A percentile compares a stretch with the other conserved stretches of the same genome.
These are phyloP conservation scores for Backusella tuberculispora DNA, from an alignment of 192 early-diverging fungal species.

Conservation along the genomic window DNA sequence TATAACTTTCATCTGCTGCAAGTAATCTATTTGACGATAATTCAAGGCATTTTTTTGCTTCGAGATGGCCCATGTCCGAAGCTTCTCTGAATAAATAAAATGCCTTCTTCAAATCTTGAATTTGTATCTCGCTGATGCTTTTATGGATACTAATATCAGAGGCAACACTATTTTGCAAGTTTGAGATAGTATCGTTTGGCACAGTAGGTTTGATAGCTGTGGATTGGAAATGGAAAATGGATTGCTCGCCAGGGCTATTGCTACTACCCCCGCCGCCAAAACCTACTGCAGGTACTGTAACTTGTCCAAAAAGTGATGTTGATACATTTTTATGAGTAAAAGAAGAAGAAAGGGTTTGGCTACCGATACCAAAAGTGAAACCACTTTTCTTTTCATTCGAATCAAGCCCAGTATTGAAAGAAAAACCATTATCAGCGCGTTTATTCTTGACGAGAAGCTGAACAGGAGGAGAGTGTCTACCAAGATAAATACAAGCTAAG, in stretches of 20 bases:
- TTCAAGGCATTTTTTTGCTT: neutral
- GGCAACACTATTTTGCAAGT: neutral
- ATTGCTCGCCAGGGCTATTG: neutral
- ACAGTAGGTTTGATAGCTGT: neutral
- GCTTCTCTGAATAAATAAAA: slow-evolving; percentile 5
- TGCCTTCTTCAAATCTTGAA: neutral
- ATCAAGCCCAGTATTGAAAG: too few species aligned
- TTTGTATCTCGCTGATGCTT: neutral
- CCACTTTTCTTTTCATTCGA: neutral
- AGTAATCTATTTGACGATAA: neutral
- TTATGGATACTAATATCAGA: neutral
- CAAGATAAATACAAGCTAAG: neutral
- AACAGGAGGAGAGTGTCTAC: neutral
- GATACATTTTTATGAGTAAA: too few species aligned
- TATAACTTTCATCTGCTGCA: neutral
- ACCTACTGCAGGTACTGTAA: too few species aligned
- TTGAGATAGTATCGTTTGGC: neutral
- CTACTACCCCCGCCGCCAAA: neutral
- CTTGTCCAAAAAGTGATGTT: too few species aligned
- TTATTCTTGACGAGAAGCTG: neutral
- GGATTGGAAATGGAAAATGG: neutral
- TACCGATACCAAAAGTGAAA: neutral
- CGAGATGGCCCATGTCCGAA: neutral
- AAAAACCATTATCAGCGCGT: neutral
- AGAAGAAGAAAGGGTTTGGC: too few species aligned